phyloP scores from a whole-genome alignment of 805 yeast species.

The Starmera amethionina region DNA sequence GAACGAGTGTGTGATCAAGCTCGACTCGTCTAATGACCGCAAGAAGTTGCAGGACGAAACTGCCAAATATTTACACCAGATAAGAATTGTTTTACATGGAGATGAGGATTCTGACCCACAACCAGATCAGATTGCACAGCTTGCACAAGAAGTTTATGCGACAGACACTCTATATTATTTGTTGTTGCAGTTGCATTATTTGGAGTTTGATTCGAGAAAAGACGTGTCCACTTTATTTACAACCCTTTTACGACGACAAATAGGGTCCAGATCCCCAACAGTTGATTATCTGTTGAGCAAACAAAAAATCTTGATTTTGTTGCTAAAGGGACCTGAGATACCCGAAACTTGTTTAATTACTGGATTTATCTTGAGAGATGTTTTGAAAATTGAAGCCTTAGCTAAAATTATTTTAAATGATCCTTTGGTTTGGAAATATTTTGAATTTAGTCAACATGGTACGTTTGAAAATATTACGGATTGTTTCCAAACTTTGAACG shows the following conservation, averaged over 20 bases:
- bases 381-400: slow-evolving; percentile 68
- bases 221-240: slow-evolving; percentile 68
- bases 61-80: slow-evolving; percentile 50
- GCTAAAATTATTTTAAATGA: slow-evolving; percentile 49
- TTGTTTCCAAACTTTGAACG: slow-evolving; percentile 69
- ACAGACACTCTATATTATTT: slow-evolving; percentile 60
- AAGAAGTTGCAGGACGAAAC: slow-evolving; percentile 64
- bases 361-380: slow-evolving; percentile 77
- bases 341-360: slow-evolving; percentile 64
- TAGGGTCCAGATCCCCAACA: slow-evolving; percentile 72
- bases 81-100: slow-evolving; percentile 58
- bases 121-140: slow-evolving; percentile 40
- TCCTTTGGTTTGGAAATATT: slow-evolving; percentile 70
- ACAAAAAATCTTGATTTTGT: slow-evolving; percentile 52
- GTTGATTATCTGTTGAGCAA: slow-evolving; percentile 68
- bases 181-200: slow-evolving; percentile 44
- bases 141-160: slow-evolving; percentile 72
- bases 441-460: slow-evolving; percentile 63
- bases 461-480: slow-evolving; percentile 89
- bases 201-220: slow-evolving; percentile 87
- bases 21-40: slow-evolving; percentile 26
- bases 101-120: slow-evolving; percentile 56
- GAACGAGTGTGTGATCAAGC: slow-evolving; percentile 60
- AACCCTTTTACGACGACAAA: slow-evolving; percentile 68
- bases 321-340: slow-evolving; percentile 66